Evolutionary conservation across 805 yeast genomes (phyloP), one percentile per base, ranked within the genome.

Genomic region (Lipomyces mesembrius): DNA sequence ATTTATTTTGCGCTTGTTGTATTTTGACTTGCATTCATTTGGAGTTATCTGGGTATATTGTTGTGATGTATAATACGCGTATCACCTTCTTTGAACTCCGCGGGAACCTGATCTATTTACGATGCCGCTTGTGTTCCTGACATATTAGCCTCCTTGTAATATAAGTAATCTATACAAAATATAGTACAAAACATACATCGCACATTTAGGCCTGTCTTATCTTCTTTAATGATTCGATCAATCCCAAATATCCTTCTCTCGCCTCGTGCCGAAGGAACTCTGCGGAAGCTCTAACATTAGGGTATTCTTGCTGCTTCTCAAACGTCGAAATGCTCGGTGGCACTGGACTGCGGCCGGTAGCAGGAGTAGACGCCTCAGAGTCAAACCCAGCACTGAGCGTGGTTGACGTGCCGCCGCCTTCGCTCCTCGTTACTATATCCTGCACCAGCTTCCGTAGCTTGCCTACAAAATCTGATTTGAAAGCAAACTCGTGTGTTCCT

Each of bases 191-290:
- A 7, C 2, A 43, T 14, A 7, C n/a, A 43, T 43, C 43, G 17
- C 17, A 37, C 43, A 37, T 1, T 34, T 43, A 58, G 6, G 68
- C 53, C 58, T 67, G 71, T 17, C 71, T 43, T 3, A 67, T 67
- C 55, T 67, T 67, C 57, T 63, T 63, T 51, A 65, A 43, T 8
- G 71, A 67, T 29, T 67, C 71, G 17, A 67, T 56, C 29, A 67
- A 39, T 9, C 71, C 71, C 14, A 63, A 32, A 37, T 65, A 64
- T 29, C 71, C 71, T 32, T 67, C 71, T 54, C 60, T 61, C 20
- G 71, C 71, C 34, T 67, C 71, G 49, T 67, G 71, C 57, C 56
- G 61, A n/a, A 67, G 54, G 37, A 54, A 62, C 60, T 67, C 71
- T 8, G 71, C 71, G 12, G 71, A 67, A n/a, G 71, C 65, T 20